Conservation (phyloP, 441 rosid species). For the Cnidoscolus chayamansa region DNA sequence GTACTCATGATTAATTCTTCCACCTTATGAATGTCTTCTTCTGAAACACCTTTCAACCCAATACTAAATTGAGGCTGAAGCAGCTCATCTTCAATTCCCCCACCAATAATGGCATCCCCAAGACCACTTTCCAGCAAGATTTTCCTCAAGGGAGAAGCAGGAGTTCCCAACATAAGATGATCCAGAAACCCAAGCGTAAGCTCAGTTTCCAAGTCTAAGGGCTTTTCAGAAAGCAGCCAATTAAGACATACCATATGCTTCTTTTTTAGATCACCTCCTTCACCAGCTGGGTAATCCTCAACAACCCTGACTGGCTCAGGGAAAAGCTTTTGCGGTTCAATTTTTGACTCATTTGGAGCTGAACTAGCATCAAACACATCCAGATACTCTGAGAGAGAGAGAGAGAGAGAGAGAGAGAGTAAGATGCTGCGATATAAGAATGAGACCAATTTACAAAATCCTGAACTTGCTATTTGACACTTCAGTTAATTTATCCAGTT, state of each 20-base stretch:
- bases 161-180: slow-evolving; percentile 92
- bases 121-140: slow-evolving; percentile 83
- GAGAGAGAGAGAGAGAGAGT: slow-evolving; percentile 10
- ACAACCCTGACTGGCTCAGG: slow-evolving; percentile 64
- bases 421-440: slow-evolving; percentile 12
- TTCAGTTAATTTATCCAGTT: not conserved
- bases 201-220: slow-evolving; percentile 82
- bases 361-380: slow-evolving; percentile 72
- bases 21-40: slow-evolving; percentile 66
- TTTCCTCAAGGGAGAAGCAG: slow-evolving; percentile 94
- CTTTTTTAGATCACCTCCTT: slow-evolving; percentile 66
- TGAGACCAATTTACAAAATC: not conserved
- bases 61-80: slow-evolving; percentile 91
- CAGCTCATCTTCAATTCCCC: slow-evolving; percentile 88
- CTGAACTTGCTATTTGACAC: not conserved
- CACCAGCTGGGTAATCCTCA: slow-evolving; percentile 81
- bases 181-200: slow-evolving; percentile 81
- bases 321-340: slow-evolving; percentile 65
- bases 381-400: slow-evolving; percentile 57
- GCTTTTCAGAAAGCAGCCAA: slow-evolving; percentile 85
- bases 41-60: slow-evolving; percentile 85
- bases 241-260: slow-evolving; percentile 93
- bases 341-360: slow-evolving; percentile 56
- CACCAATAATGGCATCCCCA: slow-evolving; percentile 89
- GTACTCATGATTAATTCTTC: slow-evolving; percentile 71